Base-by-base conservation (phyloP, 371 early-diverging fungal species). In the Mucor circinelloides region DNA sequence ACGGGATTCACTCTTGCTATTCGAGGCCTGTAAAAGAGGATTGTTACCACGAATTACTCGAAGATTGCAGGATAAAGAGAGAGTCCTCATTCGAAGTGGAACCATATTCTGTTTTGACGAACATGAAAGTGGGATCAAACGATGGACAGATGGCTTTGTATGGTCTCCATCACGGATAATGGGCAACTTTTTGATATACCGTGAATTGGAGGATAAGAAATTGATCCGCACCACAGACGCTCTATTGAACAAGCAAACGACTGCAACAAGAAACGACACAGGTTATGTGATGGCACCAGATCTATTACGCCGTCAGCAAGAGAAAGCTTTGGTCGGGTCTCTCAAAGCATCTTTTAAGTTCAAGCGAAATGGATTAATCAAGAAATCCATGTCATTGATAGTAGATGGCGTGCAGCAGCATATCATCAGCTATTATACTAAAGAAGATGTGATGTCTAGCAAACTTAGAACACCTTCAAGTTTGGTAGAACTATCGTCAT, bases 301-400 rank as follows among this genome's bases (percentile, higher is more conserved):
- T n/a, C 32, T 56, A 8, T 10, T 60, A 21, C 54, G 64, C 17
- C 69, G 61, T 23, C 72, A 67, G 63, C 50, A 65, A 58, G 85
- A 84, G 55, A 74, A 85, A 27, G 78, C 77, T 12, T 60, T 83
- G 1, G 73, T 85, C 52, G 87, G 85, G 5, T 83, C 83, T 8
- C 59, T 85, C n/a, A 87, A 78, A 52, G 83, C 75, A 72, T 81
- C 80, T 56, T 80, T 82, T 71, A 67, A 78, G 66, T 84, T 91
- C 61, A 93, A 91, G 68, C 88, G 89, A 58, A 85, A 87, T 62
- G 94, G 95, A 1, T 82, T 93, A 8, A 87, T 92, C 63, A 94
- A 93, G 70, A 90, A 91, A 73, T 87, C 94, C n/a, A 84, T 93
- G 75, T 93, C 93, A 27, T 81, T 93, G 55, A 80, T 87, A 36